Conservation (phyloP, 1,139 yeast genomes). For the Kazachstania sp. region DNA sequence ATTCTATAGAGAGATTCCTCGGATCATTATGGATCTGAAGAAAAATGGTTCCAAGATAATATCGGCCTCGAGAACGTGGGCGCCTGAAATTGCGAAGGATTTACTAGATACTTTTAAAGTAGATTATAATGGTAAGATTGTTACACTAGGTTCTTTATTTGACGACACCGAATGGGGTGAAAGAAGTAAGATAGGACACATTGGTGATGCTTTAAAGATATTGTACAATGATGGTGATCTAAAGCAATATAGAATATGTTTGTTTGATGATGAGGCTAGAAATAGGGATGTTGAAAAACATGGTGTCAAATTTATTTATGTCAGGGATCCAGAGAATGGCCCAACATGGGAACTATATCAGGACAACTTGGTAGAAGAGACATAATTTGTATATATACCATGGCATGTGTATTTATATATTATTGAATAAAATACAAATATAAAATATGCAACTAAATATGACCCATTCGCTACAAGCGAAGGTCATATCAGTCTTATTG, state of each 20-base stretch:
- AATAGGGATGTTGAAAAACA: conserved; percentile 47
- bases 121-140: conserved; percentile 29
- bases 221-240: conserved; percentile 34
- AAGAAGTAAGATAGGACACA: conserved; percentile 46
- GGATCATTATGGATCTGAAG: conserved; percentile 41
- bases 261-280: conserved; percentile 53
- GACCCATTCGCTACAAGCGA: too few relatives aligned
- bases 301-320: conserved; percentile 42
- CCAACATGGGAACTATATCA: conserved; percentile 30
- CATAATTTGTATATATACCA: background rate
- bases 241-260: conserved; percentile 36
- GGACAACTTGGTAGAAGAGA: conserved; percentile 9
- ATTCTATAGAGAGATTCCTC: conserved; percentile 45
- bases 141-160: conserved; percentile 30
- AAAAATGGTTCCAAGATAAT: conserved; percentile 39
- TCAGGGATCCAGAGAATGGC: conserved; percentile 27
- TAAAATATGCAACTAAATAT: too few relatives aligned
- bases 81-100: conserved; percentile 48
- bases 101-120: conserved; percentile 39
- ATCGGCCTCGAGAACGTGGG: conserved; percentile 55
- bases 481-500: too few relatives aligned
- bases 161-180: conserved; percentile 54
- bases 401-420: background rate
- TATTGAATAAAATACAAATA: background rate
- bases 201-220: conserved; percentile 35